These are phyloP conservation scores for Pleurotus djamor DNA, from an alignment of 768 basidiomycete species.

Conservation along the genomic window DNA sequence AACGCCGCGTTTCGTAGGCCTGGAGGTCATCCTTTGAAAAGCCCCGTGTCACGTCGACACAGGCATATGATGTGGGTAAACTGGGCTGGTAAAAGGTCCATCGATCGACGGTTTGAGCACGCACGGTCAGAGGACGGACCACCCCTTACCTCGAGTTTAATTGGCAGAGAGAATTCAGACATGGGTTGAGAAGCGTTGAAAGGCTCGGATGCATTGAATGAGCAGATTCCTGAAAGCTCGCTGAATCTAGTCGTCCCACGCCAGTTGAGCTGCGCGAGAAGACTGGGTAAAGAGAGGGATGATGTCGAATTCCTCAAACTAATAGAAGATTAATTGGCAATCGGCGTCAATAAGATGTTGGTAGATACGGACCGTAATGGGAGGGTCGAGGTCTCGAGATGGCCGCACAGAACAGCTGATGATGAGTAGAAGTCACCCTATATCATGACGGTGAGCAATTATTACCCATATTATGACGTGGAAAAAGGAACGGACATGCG, in stretches of 20 bases:
- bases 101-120: not conserved
- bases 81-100: not conserved
- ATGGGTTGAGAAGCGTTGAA: slow-evolving; percentile 20
- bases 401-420: slow-evolving; percentile 57
- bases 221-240: slow-evolving; percentile 55
- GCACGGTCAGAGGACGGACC: not conserved
- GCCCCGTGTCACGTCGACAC: slow-evolving; percentile 60
- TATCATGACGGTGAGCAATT: not conserved
- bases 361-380: slow-evolving; percentile 46
- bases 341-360: not conserved
- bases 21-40: slow-evolving; percentile 36
- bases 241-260: slow-evolving; percentile 51
- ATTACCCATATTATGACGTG: slow-evolving; percentile 21
- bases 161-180: slow-evolving; percentile 36
- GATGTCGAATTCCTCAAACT: slow-evolving; percentile 4
- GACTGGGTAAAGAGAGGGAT: not conserved
- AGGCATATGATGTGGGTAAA: slow-evolving; percentile 28
- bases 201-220: slow-evolving; percentile 28
- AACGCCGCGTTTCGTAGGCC: slow-evolving; percentile 37
- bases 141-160: not conserved
- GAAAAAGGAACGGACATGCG: slow-evolving; percentile 18
- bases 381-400: slow-evolving; percentile 57
- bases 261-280: slow-evolving; percentile 44
- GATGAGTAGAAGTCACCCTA: slow-evolving; percentile 38
- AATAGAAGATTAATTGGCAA: not conserved